phyloP scores from a whole-genome alignment of 768 basidiomycete genomes.

The Candolleomyces aberdarensis region DNA sequence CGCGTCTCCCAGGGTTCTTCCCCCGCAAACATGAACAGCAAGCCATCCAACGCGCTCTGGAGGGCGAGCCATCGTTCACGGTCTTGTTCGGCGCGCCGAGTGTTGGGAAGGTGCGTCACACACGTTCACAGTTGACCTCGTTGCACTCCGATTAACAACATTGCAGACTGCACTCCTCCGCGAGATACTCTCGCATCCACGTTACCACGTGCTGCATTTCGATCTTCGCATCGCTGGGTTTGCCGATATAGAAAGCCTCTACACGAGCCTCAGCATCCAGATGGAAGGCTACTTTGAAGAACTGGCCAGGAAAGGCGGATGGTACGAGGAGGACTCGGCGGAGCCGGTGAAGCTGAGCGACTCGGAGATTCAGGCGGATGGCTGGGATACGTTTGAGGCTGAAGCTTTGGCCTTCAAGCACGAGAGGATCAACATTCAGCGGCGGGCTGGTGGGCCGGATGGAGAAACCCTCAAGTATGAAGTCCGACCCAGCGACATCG shows the following conservation, averaged over 20 bases:
- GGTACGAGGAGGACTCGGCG: conserved; percentile 51
- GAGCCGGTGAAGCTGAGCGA: conserved; percentile 1
- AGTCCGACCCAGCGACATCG: conserved; percentile 76
- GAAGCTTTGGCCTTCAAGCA: conserved; percentile 41
- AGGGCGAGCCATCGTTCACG: conserved; percentile 75
- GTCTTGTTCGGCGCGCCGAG: conserved; percentile 79
- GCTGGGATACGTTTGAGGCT: conserved; percentile 7
- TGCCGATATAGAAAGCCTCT: conserved; percentile 75
- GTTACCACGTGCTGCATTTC: conserved; percentile 80
- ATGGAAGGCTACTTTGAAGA: conserved; percentile 80
- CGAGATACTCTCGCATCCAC: conserved; percentile 65
- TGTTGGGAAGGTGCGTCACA: conserved; percentile 63
- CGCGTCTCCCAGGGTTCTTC: conserved; percentile 72
- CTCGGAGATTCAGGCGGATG: background rate
- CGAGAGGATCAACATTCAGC: conserved; percentile 72
- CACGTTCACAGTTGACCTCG: background rate
- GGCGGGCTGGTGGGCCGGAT: conserved; percentile 32
- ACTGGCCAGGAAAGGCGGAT: conserved; percentile 53
- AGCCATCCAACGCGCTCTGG: conserved; percentile 62
- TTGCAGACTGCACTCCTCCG: conserved; percentile 71
- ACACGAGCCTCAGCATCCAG: conserved; percentile 72
- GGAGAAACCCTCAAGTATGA: conserved; percentile 28
- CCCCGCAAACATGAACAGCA: conserved; percentile 63
- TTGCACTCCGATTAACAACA: background rate
- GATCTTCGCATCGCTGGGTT: conserved; percentile 84